A percentile compares a stretch with the other conserved stretches of the same genome.
phyloP scores from a whole-genome alignment of 306 rosid genomes.

The Morella rubra region DNA sequence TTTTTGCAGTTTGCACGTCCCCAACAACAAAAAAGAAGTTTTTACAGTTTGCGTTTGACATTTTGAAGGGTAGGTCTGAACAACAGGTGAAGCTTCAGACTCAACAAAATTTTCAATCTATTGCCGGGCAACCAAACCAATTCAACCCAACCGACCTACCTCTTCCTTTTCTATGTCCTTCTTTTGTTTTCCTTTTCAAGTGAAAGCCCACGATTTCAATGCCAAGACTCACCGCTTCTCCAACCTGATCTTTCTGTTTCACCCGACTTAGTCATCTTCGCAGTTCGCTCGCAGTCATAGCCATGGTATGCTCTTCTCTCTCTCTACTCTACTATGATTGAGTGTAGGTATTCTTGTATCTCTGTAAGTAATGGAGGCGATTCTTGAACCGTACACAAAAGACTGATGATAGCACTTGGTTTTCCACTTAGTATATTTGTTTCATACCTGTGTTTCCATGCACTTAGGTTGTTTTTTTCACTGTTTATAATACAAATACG shows the following conservation, averaged over 20 bases:
- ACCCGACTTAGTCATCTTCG: constrained; percentile 14
- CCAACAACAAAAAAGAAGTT: neutral
- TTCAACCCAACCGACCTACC: no score
- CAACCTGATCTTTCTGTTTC: neutral
- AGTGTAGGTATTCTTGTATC: neutral
- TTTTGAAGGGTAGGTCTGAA: constrained; percentile 27
- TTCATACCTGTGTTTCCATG: no score
- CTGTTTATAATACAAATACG: no score
- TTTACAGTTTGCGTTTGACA: constrained; percentile 4
- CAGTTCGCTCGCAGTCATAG: constrained; percentile 8
- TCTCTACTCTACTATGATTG: constrained; percentile 14
- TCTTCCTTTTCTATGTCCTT: neutral
- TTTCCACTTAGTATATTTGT: no score
- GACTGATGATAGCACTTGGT: neutral
- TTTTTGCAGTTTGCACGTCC: neutral
- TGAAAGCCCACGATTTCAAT: neutral
- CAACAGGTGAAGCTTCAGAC: neutral
- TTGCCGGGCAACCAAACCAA: neutral
- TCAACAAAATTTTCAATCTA: constrained; percentile 7
- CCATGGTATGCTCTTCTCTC: constrained; percentile 38
- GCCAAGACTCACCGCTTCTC: no score
- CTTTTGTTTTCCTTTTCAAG: neutral
- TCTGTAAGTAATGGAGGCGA: neutral
- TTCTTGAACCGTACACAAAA: neutral
- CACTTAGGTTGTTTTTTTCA: no score